phyloP scores from a whole-genome alignment of 1,284 basidiomycete species.

The Cutaneotrichosporon cyanovorans region DNA sequence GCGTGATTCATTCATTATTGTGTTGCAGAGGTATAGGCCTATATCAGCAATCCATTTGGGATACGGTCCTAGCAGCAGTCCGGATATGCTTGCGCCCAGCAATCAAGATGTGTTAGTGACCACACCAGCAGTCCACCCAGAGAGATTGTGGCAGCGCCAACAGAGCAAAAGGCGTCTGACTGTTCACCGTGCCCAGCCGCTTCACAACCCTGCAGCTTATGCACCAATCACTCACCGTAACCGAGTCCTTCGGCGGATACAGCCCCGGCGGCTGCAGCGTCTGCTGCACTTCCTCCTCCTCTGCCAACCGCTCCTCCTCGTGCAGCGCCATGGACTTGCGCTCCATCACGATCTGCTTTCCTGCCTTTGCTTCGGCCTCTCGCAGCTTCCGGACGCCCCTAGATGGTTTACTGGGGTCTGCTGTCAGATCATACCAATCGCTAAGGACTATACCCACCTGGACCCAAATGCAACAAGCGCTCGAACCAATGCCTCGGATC shows the following conservation, averaged over 20 bases:
- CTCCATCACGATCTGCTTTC: slow-evolving; percentile 59
- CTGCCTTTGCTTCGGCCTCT: slow-evolving; percentile 63
- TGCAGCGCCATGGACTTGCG: slow-evolving; percentile 26
- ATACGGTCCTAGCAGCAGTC: too few relatives aligned
- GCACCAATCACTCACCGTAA: slow-evolving; percentile 24
- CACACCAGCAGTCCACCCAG: too few relatives aligned
- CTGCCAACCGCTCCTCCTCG: slow-evolving; percentile 21
- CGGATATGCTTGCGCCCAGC: too few relatives aligned
- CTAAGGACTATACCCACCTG: slow-evolving; percentile 22
- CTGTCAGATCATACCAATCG: slow-evolving; percentile 3
- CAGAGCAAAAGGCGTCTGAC: too few relatives aligned
- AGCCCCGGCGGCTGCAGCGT: slow-evolving; percentile 1
- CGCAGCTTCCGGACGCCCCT: slow-evolving; percentile 79
- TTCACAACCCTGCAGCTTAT: too few relatives aligned
- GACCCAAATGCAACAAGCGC: slow-evolving; percentile 54
- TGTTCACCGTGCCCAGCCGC: too few relatives aligned
- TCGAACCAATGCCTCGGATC: slow-evolving; percentile 71
- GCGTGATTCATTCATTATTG: neutral
- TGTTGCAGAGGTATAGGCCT: too few relatives aligned
- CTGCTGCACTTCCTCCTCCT: slow-evolving; percentile 7
- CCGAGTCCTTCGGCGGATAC: slow-evolving; percentile 22
- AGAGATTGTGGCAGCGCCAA: too few relatives aligned
- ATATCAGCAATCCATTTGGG: too few relatives aligned
- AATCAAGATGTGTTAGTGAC: too few relatives aligned
- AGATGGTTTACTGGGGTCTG: slow-evolving; percentile 51